phyloP scores from a whole-genome alignment of 2,329 filamentous ascomycete genomes.

The Arthrobotrys pseudoclavata region DNA sequence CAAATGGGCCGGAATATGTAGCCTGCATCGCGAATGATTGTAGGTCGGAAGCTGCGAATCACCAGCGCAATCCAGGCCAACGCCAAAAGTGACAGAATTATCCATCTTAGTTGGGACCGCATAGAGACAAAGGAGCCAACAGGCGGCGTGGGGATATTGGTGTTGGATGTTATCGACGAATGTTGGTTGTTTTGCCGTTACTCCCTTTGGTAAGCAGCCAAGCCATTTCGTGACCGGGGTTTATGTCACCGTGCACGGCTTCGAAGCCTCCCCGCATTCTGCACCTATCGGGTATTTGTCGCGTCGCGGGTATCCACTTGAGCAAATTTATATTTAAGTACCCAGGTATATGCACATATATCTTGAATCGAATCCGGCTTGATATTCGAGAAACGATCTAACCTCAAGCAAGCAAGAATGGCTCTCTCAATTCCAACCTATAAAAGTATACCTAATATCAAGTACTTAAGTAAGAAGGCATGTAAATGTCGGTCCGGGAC shows the following conservation, averaged over 20 bases:
- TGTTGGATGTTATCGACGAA: conserved; percentile 34
- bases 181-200: conserved; percentile 29
- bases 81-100: conserved; percentile 36
- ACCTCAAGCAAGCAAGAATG: no score
- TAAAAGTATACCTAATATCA: background rate
- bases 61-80: conserved; percentile 37
- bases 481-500: no score
- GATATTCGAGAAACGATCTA: no score
- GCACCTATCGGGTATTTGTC: no score
- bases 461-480: no score
- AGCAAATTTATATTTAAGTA: no score
- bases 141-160: conserved; percentile 11
- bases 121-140: conserved; percentile 26
- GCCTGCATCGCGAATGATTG: conserved; percentile 41
- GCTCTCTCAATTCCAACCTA: background rate
- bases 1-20: conserved; percentile 44
- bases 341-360: no score
- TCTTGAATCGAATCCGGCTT: no score
- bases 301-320: no score
- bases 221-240: conserved; percentile 6
- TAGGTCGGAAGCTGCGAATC: conserved; percentile 37
- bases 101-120: conserved; percentile 35
- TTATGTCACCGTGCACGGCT: background rate
- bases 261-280: no score
- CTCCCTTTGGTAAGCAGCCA: conserved; percentile 12